These are phyloP conservation scores for Fusarium pseudoanthophilum DNA, from an alignment of 2,329 filamentous ascomycete species.

Conservation along the genomic window DNA sequence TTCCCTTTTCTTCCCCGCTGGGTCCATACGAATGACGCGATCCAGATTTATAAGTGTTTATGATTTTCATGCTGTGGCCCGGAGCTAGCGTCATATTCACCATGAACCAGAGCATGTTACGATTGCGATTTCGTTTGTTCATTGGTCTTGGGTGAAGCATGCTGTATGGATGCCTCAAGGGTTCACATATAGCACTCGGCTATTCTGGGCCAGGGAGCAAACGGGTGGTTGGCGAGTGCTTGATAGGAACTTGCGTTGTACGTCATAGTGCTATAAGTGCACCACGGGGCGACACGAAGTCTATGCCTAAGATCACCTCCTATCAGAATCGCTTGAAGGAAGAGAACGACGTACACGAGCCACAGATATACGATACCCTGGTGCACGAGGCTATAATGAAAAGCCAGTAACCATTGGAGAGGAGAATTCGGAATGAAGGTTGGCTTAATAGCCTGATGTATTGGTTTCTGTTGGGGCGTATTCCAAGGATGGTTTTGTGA, in stretches of 20 bases:
- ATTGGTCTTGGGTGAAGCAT: conserved; percentile 18
- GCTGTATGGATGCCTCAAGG: conserved; percentile 30
- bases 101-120: conserved; percentile 34
- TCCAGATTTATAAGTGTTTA: conserved; percentile 36
- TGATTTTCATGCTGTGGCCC: conserved; percentile 29
- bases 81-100: conserved; percentile 20
- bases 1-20: not conserved
- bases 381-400: conserved; percentile 18
- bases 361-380: conserved; percentile 31
- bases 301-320: not conserved
- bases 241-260: conserved; percentile 13
- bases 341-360: conserved; percentile 15
- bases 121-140: conserved; percentile 28
- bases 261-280: conserved; percentile 6
- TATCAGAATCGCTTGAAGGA: not conserved
- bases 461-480: conserved; percentile 33
- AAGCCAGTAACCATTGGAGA: conserved; percentile 11
- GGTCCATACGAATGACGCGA: conserved; percentile 33
- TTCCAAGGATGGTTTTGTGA: conserved; percentile 24
- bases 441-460: conserved; percentile 25
- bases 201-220: conserved; percentile 21
- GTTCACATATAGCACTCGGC: conserved; percentile 15
- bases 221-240: conserved; percentile 1
- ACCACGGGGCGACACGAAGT: conserved; percentile 4
- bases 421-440: conserved; percentile 4